Evolutionary conservation across 2,329 filamentous ascomycete genomes (phyloP).

Genomic region (Hypoxylon sp.): DNA sequence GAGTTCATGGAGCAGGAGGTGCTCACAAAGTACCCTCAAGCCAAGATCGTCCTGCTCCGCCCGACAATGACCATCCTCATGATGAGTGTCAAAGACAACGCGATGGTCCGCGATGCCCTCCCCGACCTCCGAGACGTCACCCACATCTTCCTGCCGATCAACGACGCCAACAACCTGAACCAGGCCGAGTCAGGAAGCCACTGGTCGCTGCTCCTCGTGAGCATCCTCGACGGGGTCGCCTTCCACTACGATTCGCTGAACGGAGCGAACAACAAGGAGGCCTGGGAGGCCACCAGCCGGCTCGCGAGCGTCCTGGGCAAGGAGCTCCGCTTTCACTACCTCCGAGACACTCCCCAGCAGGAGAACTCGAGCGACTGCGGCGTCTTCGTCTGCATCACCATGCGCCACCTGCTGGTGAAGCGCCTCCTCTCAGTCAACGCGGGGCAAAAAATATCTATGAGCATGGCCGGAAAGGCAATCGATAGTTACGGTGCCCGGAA

Average conservation of each 20-base stretch:
- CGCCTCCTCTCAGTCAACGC: slow-evolving; percentile 80
- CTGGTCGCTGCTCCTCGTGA: slow-evolving; percentile 93
- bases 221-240: slow-evolving; percentile 84
- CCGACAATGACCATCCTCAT: slow-evolving; percentile 94
- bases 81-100: slow-evolving; percentile 72
- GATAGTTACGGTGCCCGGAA: slow-evolving; percentile 83
- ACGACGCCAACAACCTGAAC: slow-evolving; percentile 80
- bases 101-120: slow-evolving; percentile 69
- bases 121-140: slow-evolving; percentile 83
- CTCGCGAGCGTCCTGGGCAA: slow-evolving; percentile 73
- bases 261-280: slow-evolving; percentile 78
- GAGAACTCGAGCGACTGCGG: slow-evolving; percentile 94
- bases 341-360: slow-evolving; percentile 88
- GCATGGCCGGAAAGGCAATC: slow-evolving; percentile 83
- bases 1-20: slow-evolving; percentile 94
- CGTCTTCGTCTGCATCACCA: slow-evolving; percentile 93
- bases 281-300: slow-evolving; percentile 71
- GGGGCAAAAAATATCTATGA: slow-evolving; percentile 91
- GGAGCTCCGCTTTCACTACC: slow-evolving; percentile 76
- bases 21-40: slow-evolving; percentile 79
- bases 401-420: slow-evolving; percentile 91
- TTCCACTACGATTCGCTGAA: slow-evolving; percentile 96
- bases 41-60: slow-evolving; percentile 87
- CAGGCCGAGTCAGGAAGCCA: slow-evolving; percentile 90
- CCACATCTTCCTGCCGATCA: slow-evolving; percentile 95